Evolutionary conservation across 2,329 filamentous ascomycete species (phyloP).

Genomic region (Diaporthe longicolla): DNA sequence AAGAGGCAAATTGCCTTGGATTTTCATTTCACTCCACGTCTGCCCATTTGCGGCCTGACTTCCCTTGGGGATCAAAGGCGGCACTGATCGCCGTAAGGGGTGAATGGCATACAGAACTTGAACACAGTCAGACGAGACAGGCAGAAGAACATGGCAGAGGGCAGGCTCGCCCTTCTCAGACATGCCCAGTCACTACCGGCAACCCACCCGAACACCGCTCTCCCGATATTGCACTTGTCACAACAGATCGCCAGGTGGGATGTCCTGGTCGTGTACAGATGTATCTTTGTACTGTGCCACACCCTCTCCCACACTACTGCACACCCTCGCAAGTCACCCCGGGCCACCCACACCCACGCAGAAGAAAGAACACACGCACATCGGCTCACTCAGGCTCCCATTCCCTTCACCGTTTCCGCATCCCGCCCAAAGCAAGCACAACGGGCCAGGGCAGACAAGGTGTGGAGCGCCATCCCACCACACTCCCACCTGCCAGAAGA

Average conservation of each 20-base stretch:
- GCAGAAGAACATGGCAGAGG: not conserved
- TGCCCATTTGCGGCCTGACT: constrained; percentile 28
- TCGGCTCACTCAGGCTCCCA: not conserved
- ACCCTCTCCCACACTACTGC: constrained; percentile 1
- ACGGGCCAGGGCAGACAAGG: constrained; percentile 11
- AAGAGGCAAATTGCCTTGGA: constrained; percentile 20
- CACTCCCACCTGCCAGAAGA: constrained; percentile 32
- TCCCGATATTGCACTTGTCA: constrained; percentile 23
- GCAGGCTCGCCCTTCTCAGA: constrained; percentile 31
- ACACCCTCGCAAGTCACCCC: constrained; percentile 12
- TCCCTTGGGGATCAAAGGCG: constrained; percentile 10
- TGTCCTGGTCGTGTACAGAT: not conserved
- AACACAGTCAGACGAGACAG: not conserved
- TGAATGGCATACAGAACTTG: not conserved
- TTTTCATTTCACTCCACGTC: not conserved
- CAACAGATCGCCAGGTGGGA: constrained; percentile 32
- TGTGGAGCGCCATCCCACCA: constrained; percentile 37
- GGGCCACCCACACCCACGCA: not conserved
- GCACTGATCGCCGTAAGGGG: constrained; percentile 23
- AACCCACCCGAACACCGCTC: constrained; percentile 33
- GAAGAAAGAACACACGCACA: constrained; percentile 1
- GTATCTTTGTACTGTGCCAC: constrained; percentile 30
- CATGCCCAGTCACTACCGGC: constrained; percentile 32
- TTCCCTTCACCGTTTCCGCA: constrained; percentile 38
- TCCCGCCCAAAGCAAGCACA: constrained; percentile 17